These are phyloP conservation scores for Myriosclerotinia duriaeana DNA, from an alignment of 2,329 filamentous ascomycete genomes.

Conservation along the genomic window DNA sequence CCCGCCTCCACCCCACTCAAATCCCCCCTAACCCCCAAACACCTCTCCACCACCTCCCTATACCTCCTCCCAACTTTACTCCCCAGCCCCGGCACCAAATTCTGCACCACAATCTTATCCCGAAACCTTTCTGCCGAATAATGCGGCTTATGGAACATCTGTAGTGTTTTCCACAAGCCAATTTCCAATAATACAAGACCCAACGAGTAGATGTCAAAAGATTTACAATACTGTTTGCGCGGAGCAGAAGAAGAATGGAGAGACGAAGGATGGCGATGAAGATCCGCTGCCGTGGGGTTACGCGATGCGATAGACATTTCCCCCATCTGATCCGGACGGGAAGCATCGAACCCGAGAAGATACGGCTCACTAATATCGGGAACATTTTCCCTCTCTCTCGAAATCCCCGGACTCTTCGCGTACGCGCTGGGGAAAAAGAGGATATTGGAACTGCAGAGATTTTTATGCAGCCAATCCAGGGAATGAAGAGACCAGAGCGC, in stretches of 20 bases:
- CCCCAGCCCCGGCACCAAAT: slow-evolving; percentile 45
- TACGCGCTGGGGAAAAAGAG: slow-evolving; percentile 47
- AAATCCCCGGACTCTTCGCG: slow-evolving; percentile 35
- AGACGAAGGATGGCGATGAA: slow-evolving; percentile 50
- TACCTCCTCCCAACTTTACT: slow-evolving; percentile 47
- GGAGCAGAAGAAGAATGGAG: slow-evolving; percentile 42
- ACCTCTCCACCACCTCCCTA: slow-evolving; percentile 46
- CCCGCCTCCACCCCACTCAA: slow-evolving; percentile 43
- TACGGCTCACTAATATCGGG: slow-evolving; percentile 45
- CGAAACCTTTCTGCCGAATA: slow-evolving; percentile 47
- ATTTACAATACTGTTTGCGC: slow-evolving; percentile 44
- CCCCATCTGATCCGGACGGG: slow-evolving; percentile 42
- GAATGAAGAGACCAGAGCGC: slow-evolving; percentile 53
- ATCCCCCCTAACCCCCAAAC: slow-evolving; percentile 44
- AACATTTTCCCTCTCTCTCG: slow-evolving; percentile 39
- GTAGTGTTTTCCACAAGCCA: slow-evolving; percentile 48
- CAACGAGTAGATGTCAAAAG: slow-evolving; percentile 48
- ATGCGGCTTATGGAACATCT: slow-evolving; percentile 45
- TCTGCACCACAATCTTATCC: slow-evolving; percentile 45
- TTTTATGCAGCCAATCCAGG: slow-evolving; percentile 54
- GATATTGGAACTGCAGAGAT: slow-evolving; percentile 44
- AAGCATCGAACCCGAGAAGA: slow-evolving; percentile 46
- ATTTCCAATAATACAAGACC: slow-evolving; percentile 52
- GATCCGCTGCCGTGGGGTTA: slow-evolving; percentile 44
- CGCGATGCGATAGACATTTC: slow-evolving; percentile 45